Percentiles rank a stretch among this genome's conserved stretches.
Evolutionary conservation across 441 rosid species (phyloP).

Genomic region (Jatropha multifida): DNA sequence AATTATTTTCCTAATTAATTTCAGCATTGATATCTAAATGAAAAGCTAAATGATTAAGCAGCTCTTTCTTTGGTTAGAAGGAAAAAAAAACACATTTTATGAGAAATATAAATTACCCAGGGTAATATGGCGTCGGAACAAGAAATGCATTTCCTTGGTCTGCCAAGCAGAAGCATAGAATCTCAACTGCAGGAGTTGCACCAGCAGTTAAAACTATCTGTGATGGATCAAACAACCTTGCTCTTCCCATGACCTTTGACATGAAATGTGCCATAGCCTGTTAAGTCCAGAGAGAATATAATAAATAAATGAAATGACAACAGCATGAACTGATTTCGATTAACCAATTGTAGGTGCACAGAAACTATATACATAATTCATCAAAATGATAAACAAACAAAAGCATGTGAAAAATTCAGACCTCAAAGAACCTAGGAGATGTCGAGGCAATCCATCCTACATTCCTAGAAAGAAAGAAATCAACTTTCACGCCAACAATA

Average conservation of each 20-base stretch:
- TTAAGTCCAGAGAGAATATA: constrained; percentile 3
- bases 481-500: background rate
- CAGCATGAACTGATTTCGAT: background rate
- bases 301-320: background rate
- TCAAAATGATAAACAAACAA: constrained; percentile 5
- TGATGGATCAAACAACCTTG: constrained; percentile 59
- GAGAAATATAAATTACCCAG: constrained; percentile 43
- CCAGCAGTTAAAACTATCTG: constrained; percentile 70
- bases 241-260: constrained; percentile 56
- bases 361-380: background rate
- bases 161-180: constrained; percentile 81
- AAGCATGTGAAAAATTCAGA: background rate
- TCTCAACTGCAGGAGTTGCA: constrained; percentile 79
- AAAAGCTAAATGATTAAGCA: background rate
- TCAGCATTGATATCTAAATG: background rate
- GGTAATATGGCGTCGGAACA: constrained; percentile 78
- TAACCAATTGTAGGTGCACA: background rate
- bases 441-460: background rate
- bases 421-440: background rate
- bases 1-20: constrained; percentile 20
- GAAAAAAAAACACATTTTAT: background rate
- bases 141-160: constrained; percentile 90
- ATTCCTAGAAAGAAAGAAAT: background rate
- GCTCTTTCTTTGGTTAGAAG: background rate
- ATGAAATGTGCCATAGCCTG: constrained; percentile 81